phyloP scores from a whole-genome alignment of 2,329 filamentous ascomycete species.

The Diplodia intermedia region DNA sequence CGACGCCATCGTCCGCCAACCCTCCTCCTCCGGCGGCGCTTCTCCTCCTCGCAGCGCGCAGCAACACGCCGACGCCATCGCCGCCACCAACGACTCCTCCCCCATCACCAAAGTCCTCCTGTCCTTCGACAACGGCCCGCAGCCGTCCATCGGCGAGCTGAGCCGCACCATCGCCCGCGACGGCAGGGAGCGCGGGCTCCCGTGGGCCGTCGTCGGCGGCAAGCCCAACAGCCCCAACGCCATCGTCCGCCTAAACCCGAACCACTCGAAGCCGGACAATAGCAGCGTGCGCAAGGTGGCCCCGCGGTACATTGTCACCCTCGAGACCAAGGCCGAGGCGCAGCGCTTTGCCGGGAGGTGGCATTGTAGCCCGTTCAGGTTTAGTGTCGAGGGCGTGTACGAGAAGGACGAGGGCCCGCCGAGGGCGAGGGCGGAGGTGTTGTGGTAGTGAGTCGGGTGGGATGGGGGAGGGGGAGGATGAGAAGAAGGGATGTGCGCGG shows the following conservation, averaged over 20 bases:
- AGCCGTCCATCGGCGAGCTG: conserved; percentile 42
- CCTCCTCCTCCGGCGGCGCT: no score
- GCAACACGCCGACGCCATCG: not conserved
- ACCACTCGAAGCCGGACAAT: conserved; percentile 19
- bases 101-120: conserved; percentile 37
- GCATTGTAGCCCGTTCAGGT: conserved; percentile 52
- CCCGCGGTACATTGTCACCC: conserved; percentile 62
- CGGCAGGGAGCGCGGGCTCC: conserved; percentile 44
- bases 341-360: conserved; percentile 60
- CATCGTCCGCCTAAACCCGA: conserved; percentile 3
- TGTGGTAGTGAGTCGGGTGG: conserved; percentile 13
- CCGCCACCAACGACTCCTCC: not conserved
- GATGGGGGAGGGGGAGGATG: not conserved
- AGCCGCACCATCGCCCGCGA: conserved; percentile 42
- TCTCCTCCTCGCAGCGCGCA: no score
- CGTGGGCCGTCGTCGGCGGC: conserved; percentile 43
- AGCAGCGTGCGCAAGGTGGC: conserved; percentile 47
- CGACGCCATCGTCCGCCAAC: not conserved
- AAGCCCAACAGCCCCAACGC: conserved; percentile 38
- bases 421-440: conserved; percentile 11
- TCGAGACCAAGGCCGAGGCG: conserved; percentile 62
- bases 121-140: conserved; percentile 45
- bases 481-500: no score
- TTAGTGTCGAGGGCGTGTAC: not conserved
- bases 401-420: conserved; percentile 19